A percentile compares a stretch with the other conserved stretches of the same genome.
These are phyloP conservation scores for Phytophthora rubi DNA, from an alignment of 352 stramenopile species.

Conservation along the genomic window DNA sequence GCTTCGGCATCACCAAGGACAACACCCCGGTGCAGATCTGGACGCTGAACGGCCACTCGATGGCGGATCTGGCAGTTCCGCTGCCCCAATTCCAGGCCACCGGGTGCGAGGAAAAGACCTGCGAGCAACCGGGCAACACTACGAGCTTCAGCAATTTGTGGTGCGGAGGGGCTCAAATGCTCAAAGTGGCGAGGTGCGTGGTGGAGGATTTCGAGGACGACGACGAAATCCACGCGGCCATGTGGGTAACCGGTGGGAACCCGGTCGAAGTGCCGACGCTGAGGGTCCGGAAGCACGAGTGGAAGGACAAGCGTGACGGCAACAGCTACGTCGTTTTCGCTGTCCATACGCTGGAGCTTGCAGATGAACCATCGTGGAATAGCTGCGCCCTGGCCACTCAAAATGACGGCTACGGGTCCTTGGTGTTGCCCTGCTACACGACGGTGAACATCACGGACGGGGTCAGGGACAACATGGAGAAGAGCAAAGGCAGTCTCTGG, in stretches of 20 bases:
- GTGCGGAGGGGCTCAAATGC: constrained; percentile 28
- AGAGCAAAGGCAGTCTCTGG: constrained; percentile 9
- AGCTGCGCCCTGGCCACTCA: constrained; percentile 10
- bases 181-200: constrained; percentile 21
- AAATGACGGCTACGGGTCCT: constrained; percentile 25
- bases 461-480: constrained; percentile 18
- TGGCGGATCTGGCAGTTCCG: constrained; percentile 27
- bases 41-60: constrained; percentile 15
- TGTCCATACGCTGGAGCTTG: constrained; percentile 19
- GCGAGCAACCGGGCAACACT: constrained; percentile 21
- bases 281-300: constrained; percentile 13
- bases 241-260: constrained; percentile 31
- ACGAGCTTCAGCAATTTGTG: constrained; percentile 19
- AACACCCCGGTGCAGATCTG: constrained; percentile 22
- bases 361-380: constrained; percentile 28
- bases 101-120: constrained; percentile 16
- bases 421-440: constrained; percentile 37
- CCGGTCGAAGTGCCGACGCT: constrained; percentile 10
- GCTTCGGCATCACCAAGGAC: constrained; percentile 15
- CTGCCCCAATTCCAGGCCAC: constrained; percentile 7
- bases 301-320: constrained; percentile 12
- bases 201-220: constrained; percentile 14
- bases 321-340: constrained; percentile 18
- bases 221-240: constrained; percentile 12
- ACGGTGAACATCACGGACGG: constrained; percentile 3